Conservation (phyloP, 2,329 filamentous ascomycete genomes). For the Beauveria sp. region DNA sequence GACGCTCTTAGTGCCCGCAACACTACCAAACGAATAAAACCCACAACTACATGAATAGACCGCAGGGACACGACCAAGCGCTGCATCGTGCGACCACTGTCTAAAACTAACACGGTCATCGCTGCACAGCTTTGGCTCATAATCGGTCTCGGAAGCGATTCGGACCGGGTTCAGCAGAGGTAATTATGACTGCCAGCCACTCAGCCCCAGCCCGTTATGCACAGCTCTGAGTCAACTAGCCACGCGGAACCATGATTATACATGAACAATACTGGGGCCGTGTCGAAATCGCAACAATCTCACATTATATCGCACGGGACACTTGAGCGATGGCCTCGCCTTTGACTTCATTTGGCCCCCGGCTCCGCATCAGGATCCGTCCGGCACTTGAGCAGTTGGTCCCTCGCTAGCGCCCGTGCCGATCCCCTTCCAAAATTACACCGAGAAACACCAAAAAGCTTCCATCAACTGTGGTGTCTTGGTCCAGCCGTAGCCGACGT, state of each 20-base stretch:
- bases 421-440: neutral
- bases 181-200: neutral
- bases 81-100: neutral
- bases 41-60: neutral
- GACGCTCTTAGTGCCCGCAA: neutral
- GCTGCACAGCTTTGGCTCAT: neutral
- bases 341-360: neutral
- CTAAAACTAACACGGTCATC: neutral
- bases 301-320: neutral
- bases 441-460: neutral
- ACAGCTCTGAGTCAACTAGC: neutral
- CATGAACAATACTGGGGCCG: too few relatives aligned
- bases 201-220: neutral
- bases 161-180: neutral
- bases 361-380: neutral
- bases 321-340: neutral
- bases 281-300: too few relatives aligned
- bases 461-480: neutral
- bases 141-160: neutral
- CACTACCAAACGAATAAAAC: neutral
- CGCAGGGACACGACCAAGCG: neutral
- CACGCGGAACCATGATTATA: neutral
- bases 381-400: neutral
- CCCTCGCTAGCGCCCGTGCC: neutral
- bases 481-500: neutral